Evolutionary conservation across 2,329 filamentous ascomycete genomes (phyloP), one percentile per base, ranked within the genome.

Genomic region (Lachnellula occidentalis): DNA sequence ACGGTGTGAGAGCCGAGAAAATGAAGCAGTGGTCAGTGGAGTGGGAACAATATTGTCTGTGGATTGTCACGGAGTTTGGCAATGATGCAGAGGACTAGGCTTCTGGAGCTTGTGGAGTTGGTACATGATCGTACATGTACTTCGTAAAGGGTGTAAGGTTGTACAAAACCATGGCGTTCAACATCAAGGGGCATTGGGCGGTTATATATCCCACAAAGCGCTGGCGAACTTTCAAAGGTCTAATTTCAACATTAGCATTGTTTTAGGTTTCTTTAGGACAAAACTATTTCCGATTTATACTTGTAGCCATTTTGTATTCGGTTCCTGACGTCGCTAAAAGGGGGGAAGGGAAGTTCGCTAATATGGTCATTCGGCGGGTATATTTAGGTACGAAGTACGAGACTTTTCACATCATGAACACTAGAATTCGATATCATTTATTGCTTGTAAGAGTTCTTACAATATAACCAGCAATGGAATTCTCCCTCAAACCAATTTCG

Each of bases 41-140:
- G 62, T 97, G 92, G 83, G 92, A 97, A 75, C 79, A 82, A 66
- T 97, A 94, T 68, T 97, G 92, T 67, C 78, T 90, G 51, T 96
- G 91, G 91, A 78, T 97, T 45, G 87, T 96, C 9, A 77, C 84
- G 37, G 88, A 95, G 72, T 95, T 81, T 74, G 80, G 66, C 39
- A 75, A 78, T 59, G 76, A 65, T 45, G 59, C 46, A 2, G 60
- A 61, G 21, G 7, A 17, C 15, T 9, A 41, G 21, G 45, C 41
- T 47, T 19, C 15, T 31, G 19, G 14, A 21, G 31, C 14, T 17
- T 17, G 12, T 36, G 24, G 9, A 48, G 27, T 41, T 34, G 15
- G 24, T 15, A 24, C 31, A 19, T 15, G 9, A 24, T 31, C 19
- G 36, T 36, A 7, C 24, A 21, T 34, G 19, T 51, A 31, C 27